Conservation (phyloP, 805 yeast genomes). For the Millerozyma acaciae region DNA sequence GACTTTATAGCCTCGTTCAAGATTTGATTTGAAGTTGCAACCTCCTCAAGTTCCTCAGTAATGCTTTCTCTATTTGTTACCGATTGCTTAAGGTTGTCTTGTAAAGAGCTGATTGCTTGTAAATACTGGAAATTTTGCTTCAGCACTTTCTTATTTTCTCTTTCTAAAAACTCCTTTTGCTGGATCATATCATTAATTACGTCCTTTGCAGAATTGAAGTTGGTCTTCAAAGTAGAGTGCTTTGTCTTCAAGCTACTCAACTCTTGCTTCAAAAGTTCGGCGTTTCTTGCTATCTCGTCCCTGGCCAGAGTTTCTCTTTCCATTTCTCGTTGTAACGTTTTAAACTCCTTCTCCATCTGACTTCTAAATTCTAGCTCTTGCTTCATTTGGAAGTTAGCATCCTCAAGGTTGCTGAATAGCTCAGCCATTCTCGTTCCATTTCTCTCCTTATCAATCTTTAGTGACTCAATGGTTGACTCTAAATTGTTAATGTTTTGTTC, state of each 20-base stretch:
- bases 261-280: neutral
- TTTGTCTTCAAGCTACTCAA: neutral
- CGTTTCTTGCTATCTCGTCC: slow-evolving; percentile 1
- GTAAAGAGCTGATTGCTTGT: slow-evolving; percentile 2
- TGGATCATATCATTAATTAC: neutral
- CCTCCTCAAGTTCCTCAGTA: slow-evolving; percentile 30
- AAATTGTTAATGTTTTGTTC: neutral
- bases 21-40: slow-evolving; percentile 30
- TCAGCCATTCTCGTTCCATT: neutral
- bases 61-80: slow-evolving; percentile 27
- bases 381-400: slow-evolving; percentile 2
- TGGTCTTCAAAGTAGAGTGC: neutral
- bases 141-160: slow-evolving; percentile 4
- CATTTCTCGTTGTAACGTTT: too few species aligned
- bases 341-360: slow-evolving; percentile 1
- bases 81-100: slow-evolving; percentile 4
- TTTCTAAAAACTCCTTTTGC: neutral
- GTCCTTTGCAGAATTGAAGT: neutral
- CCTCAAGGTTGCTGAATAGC: neutral
- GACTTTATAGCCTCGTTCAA: slow-evolving; percentile 5
- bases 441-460: neutral
- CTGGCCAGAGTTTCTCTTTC: too few species aligned
- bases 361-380: slow-evolving; percentile 1
- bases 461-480: neutral
- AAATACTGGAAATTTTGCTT: slow-evolving; percentile 1